These are phyloP conservation scores for Hypoxylon sp. DNA, from an alignment of 2,329 filamentous ascomycete genomes.

Conservation along the genomic window DNA sequence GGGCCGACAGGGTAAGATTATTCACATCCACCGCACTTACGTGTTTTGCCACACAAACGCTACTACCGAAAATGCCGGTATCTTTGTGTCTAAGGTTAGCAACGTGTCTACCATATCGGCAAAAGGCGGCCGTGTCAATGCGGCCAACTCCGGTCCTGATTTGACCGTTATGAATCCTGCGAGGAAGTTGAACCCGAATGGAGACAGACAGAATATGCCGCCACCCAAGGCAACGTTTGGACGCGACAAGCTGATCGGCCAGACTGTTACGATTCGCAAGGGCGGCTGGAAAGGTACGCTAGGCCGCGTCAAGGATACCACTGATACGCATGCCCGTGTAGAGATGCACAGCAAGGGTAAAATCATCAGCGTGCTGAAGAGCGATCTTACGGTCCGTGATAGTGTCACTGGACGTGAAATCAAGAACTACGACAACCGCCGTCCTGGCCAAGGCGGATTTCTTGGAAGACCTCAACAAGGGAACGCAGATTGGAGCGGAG, in stretches of 20 bases:
- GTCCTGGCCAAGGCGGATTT: conserved; percentile 59
- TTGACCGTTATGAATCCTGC: conserved; percentile 94
- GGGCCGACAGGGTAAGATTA: conserved; percentile 86
- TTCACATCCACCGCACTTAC: conserved; percentile 94
- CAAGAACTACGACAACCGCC: conserved; percentile 72
- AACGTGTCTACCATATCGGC: conserved; percentile 94
- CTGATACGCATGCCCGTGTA: conserved; percentile 86
- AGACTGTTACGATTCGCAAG: conserved; percentile 89
- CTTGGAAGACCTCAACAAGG: conserved; percentile 60
- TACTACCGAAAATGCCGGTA: conserved; percentile 86
- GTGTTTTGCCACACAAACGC: conserved; percentile 90
- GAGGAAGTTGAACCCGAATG: conserved; percentile 77
- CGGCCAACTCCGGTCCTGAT: conserved; percentile 76
- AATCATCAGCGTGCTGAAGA: conserved; percentile 86
- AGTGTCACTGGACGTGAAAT: conserved; percentile 83
- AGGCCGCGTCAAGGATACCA: conserved; percentile 96
- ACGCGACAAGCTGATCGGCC: conserved; percentile 87
- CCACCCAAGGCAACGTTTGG: conserved; percentile 82
- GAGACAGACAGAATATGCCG: conserved; percentile 67
- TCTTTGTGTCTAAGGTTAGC: conserved; percentile 88
- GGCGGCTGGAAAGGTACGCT: conserved; percentile 93
- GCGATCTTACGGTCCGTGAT: conserved; percentile 88
- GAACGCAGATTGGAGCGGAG: conserved; percentile 71
- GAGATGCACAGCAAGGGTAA: conserved; percentile 97
- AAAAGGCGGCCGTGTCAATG: conserved; percentile 85